A percentile compares a stretch with the other conserved stretches of the same genome.
These are phyloP conservation scores for Linaria vulgaris DNA, from an alignment of 257 asterid species.

Conservation along the genomic window DNA sequence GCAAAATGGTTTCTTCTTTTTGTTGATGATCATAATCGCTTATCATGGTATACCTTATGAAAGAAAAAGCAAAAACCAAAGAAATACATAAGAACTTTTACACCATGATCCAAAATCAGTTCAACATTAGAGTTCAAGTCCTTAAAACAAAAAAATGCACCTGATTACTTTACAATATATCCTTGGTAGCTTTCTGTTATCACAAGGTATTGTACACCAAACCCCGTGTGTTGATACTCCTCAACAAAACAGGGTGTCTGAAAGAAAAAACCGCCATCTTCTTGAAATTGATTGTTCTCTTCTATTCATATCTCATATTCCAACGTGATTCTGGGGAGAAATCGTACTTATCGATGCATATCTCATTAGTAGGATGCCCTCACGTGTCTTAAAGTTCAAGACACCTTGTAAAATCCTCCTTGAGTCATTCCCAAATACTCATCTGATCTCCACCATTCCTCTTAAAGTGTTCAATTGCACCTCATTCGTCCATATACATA, in stretches of 20 bases:
- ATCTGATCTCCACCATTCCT: not conserved
- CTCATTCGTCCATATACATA: not conserved
- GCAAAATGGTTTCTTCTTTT: conserved; percentile 1
- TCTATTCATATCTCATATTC: not conserved
- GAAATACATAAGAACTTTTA: not conserved
- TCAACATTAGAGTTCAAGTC: not conserved
- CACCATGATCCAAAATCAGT: not conserved
- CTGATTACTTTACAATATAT: not conserved
- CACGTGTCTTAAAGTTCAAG: conserved; percentile 2
- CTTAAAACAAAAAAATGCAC: conserved; percentile 7
- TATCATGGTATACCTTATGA: conserved; percentile 11
- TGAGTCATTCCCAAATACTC: not conserved
- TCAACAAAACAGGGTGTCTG: not conserved
- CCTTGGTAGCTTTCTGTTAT: not conserved
- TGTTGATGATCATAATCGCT: conserved; percentile 6
- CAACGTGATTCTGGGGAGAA: conserved; percentile 12
- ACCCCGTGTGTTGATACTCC: not conserved
- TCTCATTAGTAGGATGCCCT: not conserved
- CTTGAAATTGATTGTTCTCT: not conserved
- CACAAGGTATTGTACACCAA: not conserved
- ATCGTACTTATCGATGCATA: not conserved
- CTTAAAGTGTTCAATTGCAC: not conserved
- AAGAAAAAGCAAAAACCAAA: not conserved
- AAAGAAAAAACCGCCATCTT: not conserved
- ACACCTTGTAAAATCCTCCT: not conserved